Base-by-base conservation (phyloP, 495 filamentous ascomycete species). In the Cenococcum geophilum region DNA sequence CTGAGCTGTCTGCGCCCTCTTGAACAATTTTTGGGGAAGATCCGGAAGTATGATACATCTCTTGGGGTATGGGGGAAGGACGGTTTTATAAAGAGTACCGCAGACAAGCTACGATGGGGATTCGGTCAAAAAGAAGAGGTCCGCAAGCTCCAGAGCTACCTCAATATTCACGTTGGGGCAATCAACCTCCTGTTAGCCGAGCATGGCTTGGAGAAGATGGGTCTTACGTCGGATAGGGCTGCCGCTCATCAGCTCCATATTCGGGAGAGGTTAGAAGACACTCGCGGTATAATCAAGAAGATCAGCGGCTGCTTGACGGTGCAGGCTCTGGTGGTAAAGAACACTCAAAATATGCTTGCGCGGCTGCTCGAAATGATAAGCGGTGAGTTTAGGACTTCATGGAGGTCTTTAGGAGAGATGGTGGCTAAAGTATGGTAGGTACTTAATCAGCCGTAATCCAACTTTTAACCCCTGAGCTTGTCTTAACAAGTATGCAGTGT, bases 1-100 rank as follows among this genome's bases (percentile, higher is more conserved):
- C 42, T 59, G n/a, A 59, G 34, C 14, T 59, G 57, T 49, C 32
- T 20, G 16, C 45, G 50, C 14, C 57, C 57, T 10, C 42, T 59
- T 5, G 42, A 49, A 16, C 12, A 59, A 18, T 59, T 63, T 43
- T 14, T 34, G 18, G 54, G 22, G 18, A 56, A 58, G 35, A 60
- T 58, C 8, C 16, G 27, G 51, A 55, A 55, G 20, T 55, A 32
- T 55, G 51, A 55, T 1, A 27, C 12, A 11, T 20, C 16, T 1
- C 18, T 36, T 9, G 34, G 23, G 0, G 1, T 55, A 8, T 36
- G 23, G 51, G 34, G 1, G 3, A 55, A 36, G n/a, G 12, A 10
- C 1, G 1, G 11, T 14, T 8, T n/a, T 12, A 1, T 55, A 18
- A 27, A 27, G 6, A 6, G 18, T 10, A 27, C 34, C 6, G 25